These are phyloP conservation scores for Calonectria pseudoreteaudii DNA, from an alignment of 2,329 filamentous ascomycete species.

Conservation along the genomic window DNA sequence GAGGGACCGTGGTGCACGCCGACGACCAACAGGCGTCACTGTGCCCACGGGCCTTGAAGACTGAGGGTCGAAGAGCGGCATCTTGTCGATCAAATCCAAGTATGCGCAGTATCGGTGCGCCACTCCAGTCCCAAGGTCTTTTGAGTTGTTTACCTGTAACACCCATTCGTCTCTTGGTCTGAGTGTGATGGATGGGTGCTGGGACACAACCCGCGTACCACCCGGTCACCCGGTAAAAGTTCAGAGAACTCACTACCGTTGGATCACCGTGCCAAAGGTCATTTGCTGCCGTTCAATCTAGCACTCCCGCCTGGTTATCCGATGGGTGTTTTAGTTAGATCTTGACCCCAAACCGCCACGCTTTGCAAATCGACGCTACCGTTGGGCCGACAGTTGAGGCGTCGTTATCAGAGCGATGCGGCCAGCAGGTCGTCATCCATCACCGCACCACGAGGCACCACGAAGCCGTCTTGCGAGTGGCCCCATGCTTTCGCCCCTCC, in stretches of 20 bases:
- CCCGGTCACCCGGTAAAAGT: slow-evolving; percentile 15
- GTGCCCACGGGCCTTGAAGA: neutral
- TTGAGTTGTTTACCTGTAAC: neutral
- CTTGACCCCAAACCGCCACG: slow-evolving; percentile 32
- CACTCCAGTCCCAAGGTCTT: neutral
- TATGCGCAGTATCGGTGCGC: neutral
- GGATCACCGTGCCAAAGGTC: slow-evolving; percentile 16
- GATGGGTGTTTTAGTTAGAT: slow-evolving; percentile 35
- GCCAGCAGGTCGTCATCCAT: slow-evolving; percentile 14
- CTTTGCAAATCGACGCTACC: slow-evolving; percentile 34
- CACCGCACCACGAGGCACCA: slow-evolving; percentile 29
- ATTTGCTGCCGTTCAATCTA: slow-evolving; percentile 28
- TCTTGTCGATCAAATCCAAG: slow-evolving; percentile 4
- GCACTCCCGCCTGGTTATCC: slow-evolving; percentile 27
- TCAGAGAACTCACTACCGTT: neutral
- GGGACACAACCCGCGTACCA: slow-evolving; percentile 25
- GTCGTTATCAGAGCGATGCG: slow-evolving; percentile 28
- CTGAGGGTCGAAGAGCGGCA: neutral
- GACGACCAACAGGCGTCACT: neutral
- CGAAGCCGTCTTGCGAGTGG: slow-evolving; percentile 40
- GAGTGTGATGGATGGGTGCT: slow-evolving; percentile 12
- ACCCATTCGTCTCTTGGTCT: slow-evolving; percentile 12
- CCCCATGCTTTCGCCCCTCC: slow-evolving; percentile 23
- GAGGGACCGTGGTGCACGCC: neutral
- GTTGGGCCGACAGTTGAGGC: slow-evolving; percentile 36